Evolutionary conservation across 306 rosid genomes (phyloP).

Genomic region (Nissolia schottii): DNA sequence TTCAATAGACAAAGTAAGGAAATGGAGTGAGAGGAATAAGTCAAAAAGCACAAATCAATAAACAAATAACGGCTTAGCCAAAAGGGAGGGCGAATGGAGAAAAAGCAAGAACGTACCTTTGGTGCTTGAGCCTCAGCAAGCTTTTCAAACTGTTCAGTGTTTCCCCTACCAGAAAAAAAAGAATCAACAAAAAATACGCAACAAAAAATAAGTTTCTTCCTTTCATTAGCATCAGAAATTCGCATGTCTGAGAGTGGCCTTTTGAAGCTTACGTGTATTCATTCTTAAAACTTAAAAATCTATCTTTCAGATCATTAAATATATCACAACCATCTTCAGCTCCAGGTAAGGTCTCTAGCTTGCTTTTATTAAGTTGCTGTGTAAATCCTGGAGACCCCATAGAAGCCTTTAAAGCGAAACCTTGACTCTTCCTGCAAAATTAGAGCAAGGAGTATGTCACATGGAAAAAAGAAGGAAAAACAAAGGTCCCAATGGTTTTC

Average conservation of each 20-base stretch:
- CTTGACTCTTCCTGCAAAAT: slow-evolving; percentile 45
- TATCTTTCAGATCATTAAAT: slow-evolving; percentile 62
- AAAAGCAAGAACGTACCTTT: slow-evolving; percentile 43
- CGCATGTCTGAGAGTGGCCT: background rate
- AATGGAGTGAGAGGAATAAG: slow-evolving; percentile 12
- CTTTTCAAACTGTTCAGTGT: slow-evolving; percentile 57
- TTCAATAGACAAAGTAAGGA: slow-evolving; percentile 1
- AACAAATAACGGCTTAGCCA: background rate
- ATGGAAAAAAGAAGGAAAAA: background rate
- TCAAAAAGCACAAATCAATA: background rate
- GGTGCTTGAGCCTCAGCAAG: slow-evolving; percentile 84
- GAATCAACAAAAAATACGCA: too few species aligned
- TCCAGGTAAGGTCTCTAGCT: slow-evolving; percentile 34
- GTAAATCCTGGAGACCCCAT: slow-evolving; percentile 50
- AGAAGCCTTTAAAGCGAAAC: slow-evolving; percentile 56
- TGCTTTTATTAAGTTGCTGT: slow-evolving; percentile 41
- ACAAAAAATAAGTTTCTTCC: slow-evolving; percentile 8
- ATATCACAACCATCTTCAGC: slow-evolving; percentile 40
- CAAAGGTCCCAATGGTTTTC: background rate
- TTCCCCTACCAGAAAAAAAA: slow-evolving; percentile 49
- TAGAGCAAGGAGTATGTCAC: background rate
- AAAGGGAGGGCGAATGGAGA: background rate
- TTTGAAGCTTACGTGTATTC: slow-evolving; percentile 59
- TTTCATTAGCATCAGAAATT: background rate
- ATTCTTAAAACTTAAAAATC: slow-evolving; percentile 70